A percentile compares a stretch with the other conserved stretches of the same genome.
Conservation (phyloP, 129 eudicot genomes). For the Logfia minima region DNA sequence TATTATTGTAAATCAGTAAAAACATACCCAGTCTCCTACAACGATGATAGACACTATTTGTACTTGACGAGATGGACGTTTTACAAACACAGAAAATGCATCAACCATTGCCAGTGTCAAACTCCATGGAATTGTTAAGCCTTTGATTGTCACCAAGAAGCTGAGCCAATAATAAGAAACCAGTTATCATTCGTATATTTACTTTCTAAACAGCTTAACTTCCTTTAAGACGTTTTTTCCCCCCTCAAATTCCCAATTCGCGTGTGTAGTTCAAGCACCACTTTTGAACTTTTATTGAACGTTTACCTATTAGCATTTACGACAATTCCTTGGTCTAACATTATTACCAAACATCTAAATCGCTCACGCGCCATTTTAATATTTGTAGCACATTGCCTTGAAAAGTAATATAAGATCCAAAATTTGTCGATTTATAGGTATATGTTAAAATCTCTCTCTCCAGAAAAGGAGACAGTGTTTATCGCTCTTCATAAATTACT, state of each 20-base stretch:
- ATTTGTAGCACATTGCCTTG: too few relatives aligned
- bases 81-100: constrained; percentile 65
- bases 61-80: constrained; percentile 68
- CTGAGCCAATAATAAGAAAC: constrained; percentile 43
- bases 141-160: constrained; percentile 90
- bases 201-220: neutral
- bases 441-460: too few relatives aligned
- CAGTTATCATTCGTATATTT: neutral
- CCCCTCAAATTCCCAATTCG: neutral
- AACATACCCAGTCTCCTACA: constrained; percentile 81
- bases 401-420: too few relatives aligned
- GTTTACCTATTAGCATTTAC: neutral
- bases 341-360: neutral
- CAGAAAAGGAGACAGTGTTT: too few relatives aligned
- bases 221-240: neutral
- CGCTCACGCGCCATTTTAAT: too few relatives aligned
- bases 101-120: constrained; percentile 74
- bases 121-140: constrained; percentile 96
- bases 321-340: neutral
- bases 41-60: constrained; percentile 63
- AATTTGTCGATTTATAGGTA: too few relatives aligned
- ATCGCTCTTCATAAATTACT: neutral
- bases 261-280: neutral
- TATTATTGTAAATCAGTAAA: neutral
- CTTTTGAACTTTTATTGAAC: neutral